Evolutionary conservation across 441 rosid species (phyloP), one percentile per base, ranked within the genome.

Genomic region (Lepidium campestre): DNA sequence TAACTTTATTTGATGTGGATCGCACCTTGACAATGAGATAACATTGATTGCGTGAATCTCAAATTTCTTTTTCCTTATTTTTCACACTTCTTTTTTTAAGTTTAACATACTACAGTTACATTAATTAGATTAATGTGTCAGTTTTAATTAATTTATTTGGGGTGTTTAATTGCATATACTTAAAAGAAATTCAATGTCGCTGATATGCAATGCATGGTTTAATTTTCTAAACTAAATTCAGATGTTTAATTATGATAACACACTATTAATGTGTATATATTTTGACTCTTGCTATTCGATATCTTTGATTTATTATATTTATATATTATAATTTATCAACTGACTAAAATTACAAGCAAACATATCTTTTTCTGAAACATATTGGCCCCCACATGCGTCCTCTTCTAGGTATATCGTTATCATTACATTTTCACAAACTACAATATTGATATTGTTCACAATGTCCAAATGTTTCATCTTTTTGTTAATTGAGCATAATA

Each of bases 371-470:
- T 34, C 18, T 25, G 69, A 62, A 49, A 71, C 67, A 65, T 72
- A 17, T 15, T 57, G 72, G 57, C 44, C 66, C 74, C 76, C 61
- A 64, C 71, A 50, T 25, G 58, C 9, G 52, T 35, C 67, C 48
- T 49, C 70, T 20, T 40, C 44, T 57, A 17, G 25, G 25, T 12
- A 62, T 57, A 62, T 49, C 58, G 65, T 36, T 63, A 47, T 62
- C 64, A 56, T 14, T 46, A 37, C 52, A 71, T 55, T 55, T 64
- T 62, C 64, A 64, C 66, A 57, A 65, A 15, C 41, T 57, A 65
- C 67, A 58, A 72, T 49, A 65, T 65, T 15, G 71, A 72, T 72
- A 49, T 64, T 40, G 58, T 19, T 47, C 46, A 39, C 20, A 54
- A 50, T 39, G 32, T 56, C 62, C 47, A 57, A 22, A 9, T 37